Evolutionary conservation across 345 rosid genomes (phyloP).

Genomic region (Brassica napus): DNA sequence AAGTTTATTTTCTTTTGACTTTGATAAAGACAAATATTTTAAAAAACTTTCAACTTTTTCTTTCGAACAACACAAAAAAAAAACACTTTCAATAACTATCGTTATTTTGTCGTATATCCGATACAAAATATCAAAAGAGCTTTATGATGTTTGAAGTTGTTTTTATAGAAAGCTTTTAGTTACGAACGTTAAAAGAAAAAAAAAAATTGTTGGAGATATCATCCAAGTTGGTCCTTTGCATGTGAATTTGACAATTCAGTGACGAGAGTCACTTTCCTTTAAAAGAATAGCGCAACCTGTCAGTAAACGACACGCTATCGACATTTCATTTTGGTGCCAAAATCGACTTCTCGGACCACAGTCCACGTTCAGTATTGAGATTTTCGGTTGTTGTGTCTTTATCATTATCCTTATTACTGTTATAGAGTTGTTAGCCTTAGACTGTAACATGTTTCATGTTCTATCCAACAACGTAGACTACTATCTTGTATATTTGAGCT

Average conservation of each 20-base stretch:
- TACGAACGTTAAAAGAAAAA: neutral
- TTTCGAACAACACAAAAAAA: too few relatives aligned
- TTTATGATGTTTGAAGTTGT: neutral
- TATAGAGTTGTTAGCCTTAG: conserved; percentile 12
- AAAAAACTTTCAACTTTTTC: neutral
- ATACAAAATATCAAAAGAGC: conserved; percentile 3
- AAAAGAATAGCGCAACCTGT: neutral
- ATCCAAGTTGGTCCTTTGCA: conserved; percentile 19
- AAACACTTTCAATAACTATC: neutral
- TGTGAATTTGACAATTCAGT: conserved; percentile 11
- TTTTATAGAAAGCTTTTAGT: neutral
- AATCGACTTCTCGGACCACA: conserved; percentile 19
- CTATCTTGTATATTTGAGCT: neutral
- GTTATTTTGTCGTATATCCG: neutral
- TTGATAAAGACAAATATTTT: neutral
- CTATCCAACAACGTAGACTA: neutral
- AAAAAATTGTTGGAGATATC: neutral
- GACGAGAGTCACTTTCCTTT: conserved; percentile 22
- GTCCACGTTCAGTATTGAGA: conserved; percentile 13
- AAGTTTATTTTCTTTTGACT: neutral
- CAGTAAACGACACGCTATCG: conserved; percentile 4
- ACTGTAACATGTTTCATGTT: neutral
- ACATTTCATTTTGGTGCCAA: conserved; percentile 5
- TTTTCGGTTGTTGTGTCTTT: conserved; percentile 11
- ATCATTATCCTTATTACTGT: conserved; percentile 17